Evolutionary conservation across 352 stramenopile genomes (phyloP).

Genomic region (Pythium dissimile): DNA sequence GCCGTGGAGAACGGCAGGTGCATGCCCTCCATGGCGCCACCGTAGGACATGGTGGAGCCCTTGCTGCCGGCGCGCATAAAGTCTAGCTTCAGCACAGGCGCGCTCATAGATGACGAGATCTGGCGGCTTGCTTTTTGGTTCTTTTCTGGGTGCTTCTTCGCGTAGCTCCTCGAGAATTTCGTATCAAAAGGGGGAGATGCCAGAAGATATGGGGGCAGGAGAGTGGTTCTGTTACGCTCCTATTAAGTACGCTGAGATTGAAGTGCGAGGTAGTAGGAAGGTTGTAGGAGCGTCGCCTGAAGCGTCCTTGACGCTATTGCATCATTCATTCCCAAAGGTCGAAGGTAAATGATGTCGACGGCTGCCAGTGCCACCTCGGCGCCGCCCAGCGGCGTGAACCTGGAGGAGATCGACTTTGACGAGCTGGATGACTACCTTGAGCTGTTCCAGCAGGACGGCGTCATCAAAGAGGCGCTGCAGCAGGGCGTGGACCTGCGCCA

Average conservation of each 20-base stretch:
- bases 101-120: conserved; percentile 14
- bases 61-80: conserved; percentile 69
- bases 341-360: not conserved
- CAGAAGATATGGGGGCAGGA: conserved; percentile 17
- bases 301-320: not conserved
- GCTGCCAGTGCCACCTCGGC: too few relatives aligned
- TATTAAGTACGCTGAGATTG: conserved; percentile 28
- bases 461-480: conserved; percentile 90
- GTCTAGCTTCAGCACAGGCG: conserved; percentile 56
- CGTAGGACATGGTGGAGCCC: conserved; percentile 62
- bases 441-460: conserved; percentile 92
- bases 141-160: too few relatives aligned
- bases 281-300: conserved; percentile 15
- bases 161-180: conserved; percentile 1
- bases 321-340: not conserved
- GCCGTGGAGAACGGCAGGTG: conserved; percentile 36
- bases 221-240: not conserved
- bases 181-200: conserved; percentile 12
- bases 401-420: conserved; percentile 92
- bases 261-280: conserved; percentile 4
- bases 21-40: conserved; percentile 77
- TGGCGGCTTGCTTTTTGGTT: not conserved
- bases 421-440: conserved; percentile 93
- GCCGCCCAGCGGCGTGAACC: conserved; percentile 45
- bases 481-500: conserved; percentile 89